These are phyloP conservation scores for Oryza meridionalis DNA, from an alignment of 176 grass and related monocot species.

Conservation along the genomic window DNA sequence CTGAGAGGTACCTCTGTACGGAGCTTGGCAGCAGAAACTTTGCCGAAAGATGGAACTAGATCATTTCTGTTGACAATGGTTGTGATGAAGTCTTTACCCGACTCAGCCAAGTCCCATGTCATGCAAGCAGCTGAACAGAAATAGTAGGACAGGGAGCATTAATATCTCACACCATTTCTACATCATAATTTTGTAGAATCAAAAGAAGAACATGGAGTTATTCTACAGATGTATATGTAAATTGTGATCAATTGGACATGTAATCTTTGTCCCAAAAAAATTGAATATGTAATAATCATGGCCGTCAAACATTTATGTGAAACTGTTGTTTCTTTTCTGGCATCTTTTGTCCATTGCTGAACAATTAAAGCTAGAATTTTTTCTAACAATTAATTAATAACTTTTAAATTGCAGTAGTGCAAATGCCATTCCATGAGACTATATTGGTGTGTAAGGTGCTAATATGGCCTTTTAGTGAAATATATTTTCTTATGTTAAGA, in stretches of 20 bases:
- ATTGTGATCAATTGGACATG: background rate
- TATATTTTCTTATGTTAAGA: slow-evolving; percentile 4
- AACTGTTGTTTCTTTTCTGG: background rate
- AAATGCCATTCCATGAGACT: slow-evolving; percentile 13
- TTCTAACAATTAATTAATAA: slow-evolving; percentile 11
- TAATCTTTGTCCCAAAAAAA: no score
- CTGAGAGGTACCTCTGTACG: slow-evolving; percentile 58
- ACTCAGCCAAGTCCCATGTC: slow-evolving; percentile 92
- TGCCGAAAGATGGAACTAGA: slow-evolving; percentile 70
- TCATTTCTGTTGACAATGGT: slow-evolving; percentile 82
- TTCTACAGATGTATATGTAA: background rate
- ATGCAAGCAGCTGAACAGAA: slow-evolving; percentile 75
- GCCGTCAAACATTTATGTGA: background rate
- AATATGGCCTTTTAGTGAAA: slow-evolving; percentile 18
- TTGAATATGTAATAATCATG: background rate
- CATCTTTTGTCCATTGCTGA: background rate
- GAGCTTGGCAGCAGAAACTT: slow-evolving; percentile 59
- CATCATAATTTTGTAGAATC: slow-evolving; percentile 26
- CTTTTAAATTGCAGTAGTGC: slow-evolving; percentile 9
- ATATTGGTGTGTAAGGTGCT: background rate
- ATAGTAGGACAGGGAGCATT: slow-evolving; percentile 24
- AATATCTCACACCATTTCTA: slow-evolving; percentile 31
- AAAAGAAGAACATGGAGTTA: slow-evolving; percentile 13
- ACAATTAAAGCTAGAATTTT: background rate
- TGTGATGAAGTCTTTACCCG: slow-evolving; percentile 74